These are phyloP conservation scores for Trypanosoma cruzi DNA, from an alignment of 208 protist genomes.

Conservation along the genomic window DNA sequence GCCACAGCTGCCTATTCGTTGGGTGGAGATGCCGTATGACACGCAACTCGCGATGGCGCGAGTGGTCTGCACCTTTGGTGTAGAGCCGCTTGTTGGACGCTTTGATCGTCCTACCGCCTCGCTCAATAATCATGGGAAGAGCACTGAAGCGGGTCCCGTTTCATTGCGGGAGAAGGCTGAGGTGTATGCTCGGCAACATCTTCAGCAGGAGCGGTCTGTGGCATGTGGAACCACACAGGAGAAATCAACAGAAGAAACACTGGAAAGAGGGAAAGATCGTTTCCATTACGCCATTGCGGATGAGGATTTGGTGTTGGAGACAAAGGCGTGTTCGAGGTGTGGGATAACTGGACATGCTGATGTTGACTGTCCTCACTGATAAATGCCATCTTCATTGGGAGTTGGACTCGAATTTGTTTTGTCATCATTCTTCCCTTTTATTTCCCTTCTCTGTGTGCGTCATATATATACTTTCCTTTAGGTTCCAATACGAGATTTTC, in stretches of 20 bases:
- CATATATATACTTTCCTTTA: too few species aligned
- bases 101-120: slow-evolving; percentile 17
- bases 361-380: slow-evolving; percentile 51
- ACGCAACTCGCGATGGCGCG: slow-evolving; percentile 56
- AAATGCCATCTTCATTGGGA: too few species aligned
- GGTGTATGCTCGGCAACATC: slow-evolving; percentile 15
- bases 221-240: neutral
- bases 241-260: too few species aligned
- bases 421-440: slow-evolving; percentile 18
- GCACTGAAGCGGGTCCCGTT: slow-evolving; percentile 12
- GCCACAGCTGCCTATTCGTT: slow-evolving; percentile 58
- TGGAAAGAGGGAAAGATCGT: neutral
- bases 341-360: slow-evolving; percentile 56
- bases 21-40: slow-evolving; percentile 74
- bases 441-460: slow-evolving; percentile 6
- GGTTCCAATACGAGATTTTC: neutral
- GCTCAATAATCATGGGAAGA: slow-evolving; percentile 10
- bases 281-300: slow-evolving; percentile 16
- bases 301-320: slow-evolving; percentile 28
- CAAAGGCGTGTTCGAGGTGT: slow-evolving; percentile 56
- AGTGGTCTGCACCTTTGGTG: slow-evolving; percentile 65
- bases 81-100: slow-evolving; percentile 36
- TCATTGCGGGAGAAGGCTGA: slow-evolving; percentile 42
- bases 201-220: neutral
- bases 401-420: neutral